A percentile compares a stretch with the other conserved stretches of the same genome.
phyloP scores from a whole-genome alignment of 768 basidiomycete species.

The Phanerochaete carnosa region DNA sequence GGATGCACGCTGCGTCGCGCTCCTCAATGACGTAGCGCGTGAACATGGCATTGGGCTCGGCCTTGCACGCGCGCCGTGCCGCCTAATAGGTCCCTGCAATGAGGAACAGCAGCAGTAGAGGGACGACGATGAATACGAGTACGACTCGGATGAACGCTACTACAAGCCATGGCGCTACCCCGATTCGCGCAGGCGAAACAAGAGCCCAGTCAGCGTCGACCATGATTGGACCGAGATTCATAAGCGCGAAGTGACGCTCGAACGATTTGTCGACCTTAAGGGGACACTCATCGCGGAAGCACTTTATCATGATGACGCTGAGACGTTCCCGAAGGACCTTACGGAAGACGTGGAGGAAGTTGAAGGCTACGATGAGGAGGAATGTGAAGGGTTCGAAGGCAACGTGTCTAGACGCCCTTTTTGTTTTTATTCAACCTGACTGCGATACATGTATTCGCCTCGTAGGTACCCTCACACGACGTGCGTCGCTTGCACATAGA shows the following conservation, averaged over 20 bases:
- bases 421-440: neutral
- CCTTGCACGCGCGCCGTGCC: slow-evolving; percentile 33
- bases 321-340: slow-evolving; percentile 17
- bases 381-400: slow-evolving; percentile 26
- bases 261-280: slow-evolving; percentile 18
- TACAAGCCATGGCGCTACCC: neutral
- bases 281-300: slow-evolving; percentile 7
- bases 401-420: slow-evolving; percentile 19
- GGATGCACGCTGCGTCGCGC: slow-evolving; percentile 32
- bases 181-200: neutral
- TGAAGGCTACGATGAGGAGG: slow-evolving; percentile 20
- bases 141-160: slow-evolving; percentile 2
- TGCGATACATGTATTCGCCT: slow-evolving; percentile 13
- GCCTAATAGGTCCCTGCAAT: slow-evolving; percentile 15
- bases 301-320: slow-evolving; percentile 3
- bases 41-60: slow-evolving; percentile 33
- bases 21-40: slow-evolving; percentile 31
- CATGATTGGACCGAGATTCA: slow-evolving; percentile 14
- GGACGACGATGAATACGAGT: neutral
- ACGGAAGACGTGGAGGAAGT: slow-evolving; percentile 11
- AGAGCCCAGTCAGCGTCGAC: neutral
- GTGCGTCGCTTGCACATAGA: slow-evolving; percentile 14
- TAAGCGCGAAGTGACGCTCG: slow-evolving; percentile 8
- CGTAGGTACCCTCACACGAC: slow-evolving; percentile 18
- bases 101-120: too few species aligned